Conservation (phyloP, 2,329 filamentous ascomycete species). For the Hymenoscyphus infarciens region DNA sequence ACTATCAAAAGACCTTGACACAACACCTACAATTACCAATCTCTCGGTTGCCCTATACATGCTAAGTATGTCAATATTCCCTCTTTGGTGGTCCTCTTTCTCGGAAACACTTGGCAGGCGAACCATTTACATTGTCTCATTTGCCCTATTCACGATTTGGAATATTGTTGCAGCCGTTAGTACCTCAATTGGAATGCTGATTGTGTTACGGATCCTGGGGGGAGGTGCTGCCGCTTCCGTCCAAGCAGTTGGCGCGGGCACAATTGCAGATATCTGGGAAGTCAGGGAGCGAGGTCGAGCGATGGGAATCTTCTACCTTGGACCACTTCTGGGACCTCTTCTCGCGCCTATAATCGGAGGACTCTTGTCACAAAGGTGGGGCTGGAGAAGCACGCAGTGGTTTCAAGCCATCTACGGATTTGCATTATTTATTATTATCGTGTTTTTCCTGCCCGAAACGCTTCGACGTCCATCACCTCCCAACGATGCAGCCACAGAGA, state of each 20-base stretch:
- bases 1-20: slow-evolving; percentile 59
- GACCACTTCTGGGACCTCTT: slow-evolving; percentile 71
- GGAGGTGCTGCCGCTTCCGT: slow-evolving; percentile 78
- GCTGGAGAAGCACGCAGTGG: slow-evolving; percentile 77
- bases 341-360: slow-evolving; percentile 76
- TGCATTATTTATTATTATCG: slow-evolving; percentile 50
- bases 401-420: slow-evolving; percentile 70
- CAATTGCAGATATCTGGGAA: slow-evolving; percentile 80
- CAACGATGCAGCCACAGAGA: slow-evolving; percentile 14
- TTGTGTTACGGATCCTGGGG: slow-evolving; percentile 69
- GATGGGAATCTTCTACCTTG: slow-evolving; percentile 83
- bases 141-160: slow-evolving; percentile 68
- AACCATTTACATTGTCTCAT: slow-evolving; percentile 75
- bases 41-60: slow-evolving; percentile 76
- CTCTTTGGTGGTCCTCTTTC: slow-evolving; percentile 78
- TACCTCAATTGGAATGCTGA: slow-evolving; percentile 69
- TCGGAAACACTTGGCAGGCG: slow-evolving; percentile 70
- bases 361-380: slow-evolving; percentile 61
- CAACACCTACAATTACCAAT: slow-evolving; percentile 65
- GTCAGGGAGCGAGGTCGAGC: slow-evolving; percentile 66
- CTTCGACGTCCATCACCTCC: slow-evolving; percentile 34
- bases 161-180: slow-evolving; percentile 66
- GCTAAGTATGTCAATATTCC: slow-evolving; percentile 79
- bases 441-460: slow-evolving; percentile 65
- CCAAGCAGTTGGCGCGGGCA: slow-evolving; percentile 79